Percentiles rank a stretch among this genome's conserved stretches.
Conservation (phyloP, 2,329 filamentous ascomycete species). For the Diaporthe eres region DNA sequence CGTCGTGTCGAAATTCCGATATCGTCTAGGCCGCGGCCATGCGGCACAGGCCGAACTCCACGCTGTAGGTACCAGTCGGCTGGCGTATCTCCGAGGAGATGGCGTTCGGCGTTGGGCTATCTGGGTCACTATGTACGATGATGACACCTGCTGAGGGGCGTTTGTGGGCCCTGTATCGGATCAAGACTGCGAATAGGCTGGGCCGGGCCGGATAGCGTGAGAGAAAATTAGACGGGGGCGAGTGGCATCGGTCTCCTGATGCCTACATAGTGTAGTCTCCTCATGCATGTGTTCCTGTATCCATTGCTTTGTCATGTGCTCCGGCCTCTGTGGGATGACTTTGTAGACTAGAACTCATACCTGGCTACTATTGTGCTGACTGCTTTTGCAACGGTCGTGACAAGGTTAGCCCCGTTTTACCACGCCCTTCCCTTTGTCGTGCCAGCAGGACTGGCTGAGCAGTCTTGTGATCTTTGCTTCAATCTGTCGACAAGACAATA, state of each 20-base stretch:
- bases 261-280: not conserved
- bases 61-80: not conserved
- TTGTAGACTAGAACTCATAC: too few relatives aligned
- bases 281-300: not conserved
- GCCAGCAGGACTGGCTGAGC: too few relatives aligned
- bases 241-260: not conserved
- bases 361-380: too few relatives aligned
- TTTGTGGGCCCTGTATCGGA: not conserved
- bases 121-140: not conserved
- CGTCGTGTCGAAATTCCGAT: not conserved
- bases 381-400: too few relatives aligned
- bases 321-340: not conserved
- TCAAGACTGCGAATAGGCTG: not conserved
- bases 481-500: too few relatives aligned
- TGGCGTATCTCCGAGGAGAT: not conserved
- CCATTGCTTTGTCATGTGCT: not conserved
- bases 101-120: not conserved
- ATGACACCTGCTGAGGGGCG: not conserved
- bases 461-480: rapidly evolving
- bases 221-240: not conserved
- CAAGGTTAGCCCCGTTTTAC: too few relatives aligned
- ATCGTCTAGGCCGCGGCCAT: not conserved
- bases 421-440: too few relatives aligned
- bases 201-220: not conserved
- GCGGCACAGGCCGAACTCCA: constrained; percentile 9